Base-by-base conservation (phyloP, 2,329 filamentous ascomycete species). In the Akanthomyces uredinophilus region DNA sequence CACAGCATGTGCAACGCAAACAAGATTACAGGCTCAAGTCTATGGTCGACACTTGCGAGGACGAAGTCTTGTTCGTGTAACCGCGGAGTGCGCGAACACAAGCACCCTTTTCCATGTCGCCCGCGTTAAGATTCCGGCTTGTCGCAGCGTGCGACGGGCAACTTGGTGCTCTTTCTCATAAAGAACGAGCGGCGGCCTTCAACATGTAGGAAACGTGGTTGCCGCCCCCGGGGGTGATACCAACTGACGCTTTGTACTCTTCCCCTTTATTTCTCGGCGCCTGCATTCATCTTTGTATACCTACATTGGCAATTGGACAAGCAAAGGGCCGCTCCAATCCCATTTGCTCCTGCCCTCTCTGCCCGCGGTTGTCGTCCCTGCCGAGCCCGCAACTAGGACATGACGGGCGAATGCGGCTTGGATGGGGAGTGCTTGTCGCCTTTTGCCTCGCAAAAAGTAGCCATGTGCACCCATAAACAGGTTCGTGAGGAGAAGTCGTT, bases 391-490 rank as follows among this genome's bases (percentile, higher is more conserved):
- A 14, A 39, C 37, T 3, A 50, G 24, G 24, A 8, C 7, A 18
- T 7, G 20, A 29, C 32, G 16, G 16, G 24, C 22, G 16, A 32
- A 32, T 50, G 24, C 24, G 24, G 27, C 6, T 35, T 39, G 16
- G 37, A 39, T 39, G 32, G 11, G 6, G 10, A 35, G 11, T 11
- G 32, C 11, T 47, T 16, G 14, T 27, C 24, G 24, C 29, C 24
- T 2, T 18, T 22, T n/a, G 47, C 16, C 27, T 14, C 22, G 27
- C 24, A 16, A 24, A 24, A 54, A 39, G 43, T 7, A 58, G 43
- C 27, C 37, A 60, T 60, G 57, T 60, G 57, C 27, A 44, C 35
- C n/a, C 57, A 60, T 20, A 53, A 24, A 53, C 37, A 60, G 57
- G 57, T 60, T 14, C 24, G 57, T 35, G 16, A 5, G 32, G 7